Evolutionary conservation across 768 basidiomycete genomes (phyloP), one percentile per base, ranked within the genome.

Genomic region (Plicaturopsis crispa): DNA sequence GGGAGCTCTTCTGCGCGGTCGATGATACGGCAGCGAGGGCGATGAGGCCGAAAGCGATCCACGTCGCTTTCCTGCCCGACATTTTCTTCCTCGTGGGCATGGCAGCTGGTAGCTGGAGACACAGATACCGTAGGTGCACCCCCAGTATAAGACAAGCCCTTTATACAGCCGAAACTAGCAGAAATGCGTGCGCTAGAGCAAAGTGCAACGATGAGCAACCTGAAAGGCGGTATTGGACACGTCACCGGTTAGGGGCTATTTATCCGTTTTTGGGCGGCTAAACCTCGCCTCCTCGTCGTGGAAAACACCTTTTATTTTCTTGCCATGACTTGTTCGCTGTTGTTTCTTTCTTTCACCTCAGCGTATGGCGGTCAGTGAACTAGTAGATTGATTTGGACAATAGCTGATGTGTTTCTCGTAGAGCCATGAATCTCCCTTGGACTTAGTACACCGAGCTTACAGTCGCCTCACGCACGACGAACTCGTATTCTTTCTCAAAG

Each of bases 401-500:
- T 49, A 56, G 59, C 48, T 44, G 12, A 26, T 40, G 6, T 11
- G 39, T 26, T 16, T n/a, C 14, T n/a, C 30, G 8, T 36, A 58
- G 59, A 44, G 43, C 35, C 19, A 51, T 56, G 60, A 55, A 20
- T 41, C 47, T 40, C 40, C 56, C 35, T 39, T 58, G 14, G 59
- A 56, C 37, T 62, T 79, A 51, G 75, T 87, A 40, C 69, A 72
- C 49, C 69, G 65, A 52, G 86, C 86, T 7, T 89, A 89, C 55
- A 65, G 72, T 51, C 75, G 74, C 46, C 66, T 89, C 47, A 69
- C 69, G 17, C 77, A 70, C 53, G 62, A 75, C 18, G 82, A 89
- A 49, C 73, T 89, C 44, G 58, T 79, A 26, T 71, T 89, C 39
- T 89, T 89, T 56, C 77, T 84, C 59, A 73, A 75, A 61, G 72